Conservation (phyloP, 2,329 filamentous ascomycete genomes). For the Colletotrichum musicola region DNA sequence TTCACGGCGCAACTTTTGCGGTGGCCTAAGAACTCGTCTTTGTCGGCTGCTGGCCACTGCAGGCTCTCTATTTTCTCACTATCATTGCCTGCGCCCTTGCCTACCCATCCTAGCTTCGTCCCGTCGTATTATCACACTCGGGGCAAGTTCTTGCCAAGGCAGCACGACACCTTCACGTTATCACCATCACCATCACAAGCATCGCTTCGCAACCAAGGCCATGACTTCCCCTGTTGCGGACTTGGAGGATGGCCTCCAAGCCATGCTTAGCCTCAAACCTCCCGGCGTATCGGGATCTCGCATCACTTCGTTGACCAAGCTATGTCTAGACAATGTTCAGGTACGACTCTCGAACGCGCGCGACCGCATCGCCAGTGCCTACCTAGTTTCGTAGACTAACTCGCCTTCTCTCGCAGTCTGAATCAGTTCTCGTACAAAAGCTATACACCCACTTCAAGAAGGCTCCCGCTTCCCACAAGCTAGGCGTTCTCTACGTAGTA, state of each 20-base stretch:
- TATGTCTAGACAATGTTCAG: conserved; percentile 92
- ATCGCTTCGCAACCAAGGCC: conserved; percentile 43
- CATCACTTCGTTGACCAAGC: conserved; percentile 86
- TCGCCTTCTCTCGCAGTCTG: conserved; percentile 71
- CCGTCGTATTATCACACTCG: conserved; percentile 27
- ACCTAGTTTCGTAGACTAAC: conserved; percentile 44
- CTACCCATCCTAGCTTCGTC: background rate
- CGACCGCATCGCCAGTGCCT: conserved; percentile 13
- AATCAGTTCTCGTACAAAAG: conserved; percentile 94
- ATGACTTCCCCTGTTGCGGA: conserved; percentile 89
- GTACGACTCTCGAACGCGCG: conserved; percentile 64
- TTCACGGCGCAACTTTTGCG: conserved; percentile 12
- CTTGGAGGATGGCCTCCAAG: conserved; percentile 89
- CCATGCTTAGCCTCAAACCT: conserved; percentile 90
- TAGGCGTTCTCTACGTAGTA: conserved; percentile 99
- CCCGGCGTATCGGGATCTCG: conserved; percentile 95
- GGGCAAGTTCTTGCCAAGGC: conserved; percentile 6
- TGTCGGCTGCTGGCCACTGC: conserved; percentile 12
- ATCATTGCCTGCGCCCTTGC: conserved; percentile 20
- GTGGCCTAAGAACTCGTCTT: conserved; percentile 3
- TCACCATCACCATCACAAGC: conserved; percentile 16
- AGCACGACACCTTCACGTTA: conserved; percentile 3
- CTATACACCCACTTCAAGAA: conserved; percentile 98
- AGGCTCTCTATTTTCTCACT: conserved; percentile 4
- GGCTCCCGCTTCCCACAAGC: conserved; percentile 92